These are phyloP conservation scores for Elongisporangium anandrum DNA, from an alignment of 352 stramenopile species.

Conservation along the genomic window DNA sequence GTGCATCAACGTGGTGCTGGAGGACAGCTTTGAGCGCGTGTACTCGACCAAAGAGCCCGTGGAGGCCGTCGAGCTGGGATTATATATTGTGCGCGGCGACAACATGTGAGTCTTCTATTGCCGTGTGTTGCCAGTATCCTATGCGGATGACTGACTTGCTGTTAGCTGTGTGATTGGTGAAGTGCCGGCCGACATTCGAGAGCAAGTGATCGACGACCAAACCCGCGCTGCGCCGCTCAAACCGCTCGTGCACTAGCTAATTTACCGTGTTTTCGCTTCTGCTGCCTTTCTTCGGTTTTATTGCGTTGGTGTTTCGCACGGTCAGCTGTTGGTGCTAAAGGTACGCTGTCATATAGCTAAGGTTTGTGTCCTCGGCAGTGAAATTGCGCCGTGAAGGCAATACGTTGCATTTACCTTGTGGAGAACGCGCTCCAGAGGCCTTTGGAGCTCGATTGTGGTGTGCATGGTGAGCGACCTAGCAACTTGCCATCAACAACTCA, in stretches of 20 bases:
- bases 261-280: conserved; percentile 16
- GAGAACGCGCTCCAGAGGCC: too few species aligned
- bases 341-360: neutral
- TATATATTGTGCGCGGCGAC: conserved; percentile 93
- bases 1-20: conserved; percentile 91
- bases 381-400: too few species aligned
- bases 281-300: neutral
- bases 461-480: too few species aligned
- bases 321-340: neutral
- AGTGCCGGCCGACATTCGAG: conserved; percentile 84
- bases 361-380: too few species aligned
- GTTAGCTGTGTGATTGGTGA: conserved; percentile 80
- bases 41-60: conserved; percentile 89
- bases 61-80: conserved; percentile 85
- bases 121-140: neutral
- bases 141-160: conserved; percentile 6
- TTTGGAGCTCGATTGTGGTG: too few species aligned
- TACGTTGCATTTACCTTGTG: too few species aligned
- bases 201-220: conserved; percentile 87
- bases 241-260: conserved; percentile 87
- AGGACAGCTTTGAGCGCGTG: conserved; percentile 92
- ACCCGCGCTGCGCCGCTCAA: conserved; percentile 87
- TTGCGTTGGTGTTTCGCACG: too few species aligned
- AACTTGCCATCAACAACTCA: too few species aligned
- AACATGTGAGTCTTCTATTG: conserved; percentile 76